A percentile compares a stretch with the other conserved stretches of the same genome.
Evolutionary conservation across 768 basidiomycete genomes (phyloP).

Genomic region (Boletus rubropictus): DNA sequence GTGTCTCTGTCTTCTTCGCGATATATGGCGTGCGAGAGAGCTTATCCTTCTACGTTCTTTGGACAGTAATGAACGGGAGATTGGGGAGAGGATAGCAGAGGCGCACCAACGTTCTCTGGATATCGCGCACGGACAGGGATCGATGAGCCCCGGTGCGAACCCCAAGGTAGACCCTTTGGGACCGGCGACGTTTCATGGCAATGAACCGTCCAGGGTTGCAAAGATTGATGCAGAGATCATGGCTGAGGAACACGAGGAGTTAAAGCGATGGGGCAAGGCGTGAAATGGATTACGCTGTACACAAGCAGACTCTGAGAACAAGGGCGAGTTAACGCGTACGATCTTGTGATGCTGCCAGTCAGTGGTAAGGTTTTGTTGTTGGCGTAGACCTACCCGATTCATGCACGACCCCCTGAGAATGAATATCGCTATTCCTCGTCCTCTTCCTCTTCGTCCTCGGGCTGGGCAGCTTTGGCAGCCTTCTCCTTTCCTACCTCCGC

Average conservation of each 20-base stretch:
- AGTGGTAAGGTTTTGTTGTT: not conserved
- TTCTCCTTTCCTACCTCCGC: slow-evolving; percentile 58
- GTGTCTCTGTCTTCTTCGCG: not conserved
- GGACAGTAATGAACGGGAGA: slow-evolving; percentile 39
- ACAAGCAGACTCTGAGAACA: not conserved
- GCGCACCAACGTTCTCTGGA: slow-evolving; percentile 30
- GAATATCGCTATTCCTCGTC: slow-evolving; percentile 33
- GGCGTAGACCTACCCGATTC: not conserved
- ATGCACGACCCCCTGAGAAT: not conserved
- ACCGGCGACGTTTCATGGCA: slow-evolving; percentile 48
- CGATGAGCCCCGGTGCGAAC: slow-evolving; percentile 25
- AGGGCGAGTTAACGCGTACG: not conserved
- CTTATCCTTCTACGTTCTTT: not conserved
- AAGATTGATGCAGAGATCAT: slow-evolving; percentile 53
- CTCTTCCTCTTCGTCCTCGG: slow-evolving; percentile 44
- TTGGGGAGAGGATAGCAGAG: slow-evolving; percentile 35
- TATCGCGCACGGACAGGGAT: slow-evolving; percentile 21
- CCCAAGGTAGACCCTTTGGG: slow-evolving; percentile 41
- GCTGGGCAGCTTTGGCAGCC: slow-evolving; percentile 35
- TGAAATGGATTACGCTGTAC: slow-evolving; percentile 9
- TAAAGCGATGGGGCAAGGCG: slow-evolving; percentile 40
- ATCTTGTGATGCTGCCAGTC: not conserved
- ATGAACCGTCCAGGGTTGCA: slow-evolving; percentile 54
- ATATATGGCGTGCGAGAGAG: not conserved
- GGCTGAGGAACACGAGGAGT: slow-evolving; percentile 43